Percentiles rank a stretch among this genome's conserved stretches.
These are phyloP conservation scores for Lasiosphaeria ovina DNA, from an alignment of 495 filamentous ascomycete species.

Conservation along the genomic window DNA sequence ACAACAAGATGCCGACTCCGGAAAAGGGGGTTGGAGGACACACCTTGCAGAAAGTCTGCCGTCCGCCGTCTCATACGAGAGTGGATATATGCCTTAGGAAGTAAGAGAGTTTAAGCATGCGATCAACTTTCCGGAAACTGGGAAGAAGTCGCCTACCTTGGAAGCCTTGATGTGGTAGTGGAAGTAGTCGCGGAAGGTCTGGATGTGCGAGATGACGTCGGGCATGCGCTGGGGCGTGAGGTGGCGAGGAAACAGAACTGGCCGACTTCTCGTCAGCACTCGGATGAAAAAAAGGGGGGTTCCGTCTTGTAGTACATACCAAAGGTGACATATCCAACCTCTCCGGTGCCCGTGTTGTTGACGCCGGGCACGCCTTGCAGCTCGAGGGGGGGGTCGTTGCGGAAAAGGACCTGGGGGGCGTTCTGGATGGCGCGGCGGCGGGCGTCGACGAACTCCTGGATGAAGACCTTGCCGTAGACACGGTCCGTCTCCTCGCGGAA, in stretches of 20 bases:
- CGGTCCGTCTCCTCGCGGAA: slow-evolving; percentile 97
- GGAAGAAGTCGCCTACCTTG: slow-evolving; percentile 36
- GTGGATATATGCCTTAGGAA: slow-evolving; percentile 84
- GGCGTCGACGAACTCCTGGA: slow-evolving; percentile 94
- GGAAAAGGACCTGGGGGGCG: slow-evolving; percentile 95
- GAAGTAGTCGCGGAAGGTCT: slow-evolving; percentile 99
- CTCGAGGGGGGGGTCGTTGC: slow-evolving; percentile 91
- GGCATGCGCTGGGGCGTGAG: slow-evolving; percentile 83
- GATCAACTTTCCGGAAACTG: background rate
- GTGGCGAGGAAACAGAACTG: slow-evolving; percentile 95
- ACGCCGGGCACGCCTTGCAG: slow-evolving; percentile 82
- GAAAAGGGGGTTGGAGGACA: slow-evolving; percentile 1
- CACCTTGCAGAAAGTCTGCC: slow-evolving; percentile 95
- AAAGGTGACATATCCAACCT: slow-evolving; percentile 97
- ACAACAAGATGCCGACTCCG: too few species aligned
- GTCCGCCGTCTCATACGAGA: slow-evolving; percentile 95
- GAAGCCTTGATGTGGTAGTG: slow-evolving; percentile 99
- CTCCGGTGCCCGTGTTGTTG: slow-evolving; percentile 65
- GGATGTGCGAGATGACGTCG: slow-evolving; percentile 96
- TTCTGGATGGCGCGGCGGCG: slow-evolving; percentile 93
- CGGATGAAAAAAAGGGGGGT: too few species aligned
- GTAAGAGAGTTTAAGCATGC: background rate
- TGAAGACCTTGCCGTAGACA: slow-evolving; percentile 95
- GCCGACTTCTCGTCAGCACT: slow-evolving; percentile 18
- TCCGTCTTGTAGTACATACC: slow-evolving; percentile 51